phyloP scores from a whole-genome alignment of 192 early-diverging fungal genomes.

The Jimgerdemannia flammicorona region DNA sequence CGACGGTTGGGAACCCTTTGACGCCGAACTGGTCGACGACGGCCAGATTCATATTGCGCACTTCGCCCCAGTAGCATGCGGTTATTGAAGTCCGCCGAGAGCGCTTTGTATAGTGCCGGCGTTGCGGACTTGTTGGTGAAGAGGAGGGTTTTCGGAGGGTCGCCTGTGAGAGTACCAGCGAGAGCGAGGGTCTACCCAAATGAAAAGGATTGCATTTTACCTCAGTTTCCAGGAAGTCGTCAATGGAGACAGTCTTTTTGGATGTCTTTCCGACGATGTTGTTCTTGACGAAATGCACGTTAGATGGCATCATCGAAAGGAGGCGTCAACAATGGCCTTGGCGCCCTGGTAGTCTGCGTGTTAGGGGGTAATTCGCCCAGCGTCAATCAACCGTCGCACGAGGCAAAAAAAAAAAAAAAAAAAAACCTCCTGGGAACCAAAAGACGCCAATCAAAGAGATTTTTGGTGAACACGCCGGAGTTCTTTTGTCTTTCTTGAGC shows the following conservation, averaged over 20 bases:
- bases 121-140: slow-evolving; percentile 75
- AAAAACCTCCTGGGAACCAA: too few relatives aligned
- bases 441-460: slow-evolving; percentile 30
- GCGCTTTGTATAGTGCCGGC: slow-evolving; percentile 81
- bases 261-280: slow-evolving; percentile 37
- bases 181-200: background rate
- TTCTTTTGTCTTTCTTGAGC: slow-evolving; percentile 43
- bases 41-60: slow-evolving; percentile 46
- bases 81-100: slow-evolving; percentile 72
- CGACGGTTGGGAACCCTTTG: slow-evolving; percentile 59
- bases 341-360: slow-evolving; percentile 72
- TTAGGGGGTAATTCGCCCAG: too few relatives aligned
- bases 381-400: too few relatives aligned
- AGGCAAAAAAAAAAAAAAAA: background rate
- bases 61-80: slow-evolving; percentile 71
- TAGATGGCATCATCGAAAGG: slow-evolving; percentile 59
- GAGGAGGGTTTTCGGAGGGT: slow-evolving; percentile 69
- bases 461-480: slow-evolving; percentile 19
- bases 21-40: slow-evolving; percentile 56
- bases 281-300: slow-evolving; percentile 35
- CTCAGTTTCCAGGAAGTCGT: slow-evolving; percentile 53
- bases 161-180: slow-evolving; percentile 12
- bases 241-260: slow-evolving; percentile 46
- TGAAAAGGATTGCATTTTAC: slow-evolving; percentile 26
- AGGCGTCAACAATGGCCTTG: slow-evolving; percentile 71